Percentiles rank a stretch among this genome's conserved stretches.
phyloP scores from a whole-genome alignment of 164 flowering plant genomes.

The Saururus chinensis region DNA sequence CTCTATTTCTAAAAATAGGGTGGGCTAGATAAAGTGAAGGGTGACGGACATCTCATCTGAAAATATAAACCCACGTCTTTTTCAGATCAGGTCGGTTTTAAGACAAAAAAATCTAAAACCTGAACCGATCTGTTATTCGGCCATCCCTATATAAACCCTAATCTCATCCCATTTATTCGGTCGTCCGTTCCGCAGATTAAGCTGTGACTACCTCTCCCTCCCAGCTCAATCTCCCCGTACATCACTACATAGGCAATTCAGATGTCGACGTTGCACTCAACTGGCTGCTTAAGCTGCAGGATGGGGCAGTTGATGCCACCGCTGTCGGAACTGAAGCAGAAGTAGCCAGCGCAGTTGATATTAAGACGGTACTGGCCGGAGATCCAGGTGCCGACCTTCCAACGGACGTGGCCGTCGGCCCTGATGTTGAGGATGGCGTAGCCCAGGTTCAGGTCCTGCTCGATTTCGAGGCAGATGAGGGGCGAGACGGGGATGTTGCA shows the following conservation, averaged over 20 bases:
- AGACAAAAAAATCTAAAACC: too few species aligned
- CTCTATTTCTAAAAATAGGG: too few species aligned
- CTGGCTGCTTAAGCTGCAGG: conserved; percentile 1
- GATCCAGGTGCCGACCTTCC: conserved; percentile 14
- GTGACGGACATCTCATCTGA: too few species aligned
- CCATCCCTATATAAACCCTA: too few species aligned
- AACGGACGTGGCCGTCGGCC: conserved; percentile 7
- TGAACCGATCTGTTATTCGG: too few species aligned
- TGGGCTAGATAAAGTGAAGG: too few species aligned
- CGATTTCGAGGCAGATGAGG: background rate
- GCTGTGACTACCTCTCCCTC: too few species aligned
- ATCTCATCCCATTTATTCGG: too few species aligned
- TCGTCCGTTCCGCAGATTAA: too few species aligned
- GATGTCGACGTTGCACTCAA: conserved; percentile 2
- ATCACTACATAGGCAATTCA: background rate
- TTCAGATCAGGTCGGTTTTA: too few species aligned
- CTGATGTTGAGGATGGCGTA: background rate
- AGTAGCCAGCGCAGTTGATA: conserved; percentile 9
- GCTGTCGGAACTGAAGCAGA: background rate
- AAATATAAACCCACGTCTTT: too few species aligned
- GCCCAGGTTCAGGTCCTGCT: conserved; percentile 3
- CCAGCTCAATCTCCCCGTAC: too few species aligned
- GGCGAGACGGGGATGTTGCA: conserved; percentile 8
- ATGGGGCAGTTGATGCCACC: background rate
- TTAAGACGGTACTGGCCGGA: conserved; percentile 11